phyloP scores from a whole-genome alignment of 2,329 filamentous ascomycete species.

The Grosmannia serpens region DNA sequence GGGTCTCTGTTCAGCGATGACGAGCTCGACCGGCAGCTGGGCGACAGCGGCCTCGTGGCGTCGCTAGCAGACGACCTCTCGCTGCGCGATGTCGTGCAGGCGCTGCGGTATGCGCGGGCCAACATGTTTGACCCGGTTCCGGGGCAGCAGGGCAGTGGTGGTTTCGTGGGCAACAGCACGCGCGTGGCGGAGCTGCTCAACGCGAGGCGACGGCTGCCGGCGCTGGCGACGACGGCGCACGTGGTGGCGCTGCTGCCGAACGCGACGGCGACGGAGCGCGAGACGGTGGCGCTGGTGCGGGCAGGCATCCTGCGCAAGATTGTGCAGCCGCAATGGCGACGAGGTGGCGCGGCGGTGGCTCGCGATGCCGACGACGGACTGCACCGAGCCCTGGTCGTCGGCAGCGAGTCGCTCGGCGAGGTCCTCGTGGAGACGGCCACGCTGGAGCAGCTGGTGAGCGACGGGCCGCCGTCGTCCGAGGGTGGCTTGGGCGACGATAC shows the following conservation, averaged over 20 bases:
- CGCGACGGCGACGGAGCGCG: slow-evolving; percentile 55
- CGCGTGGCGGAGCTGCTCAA: slow-evolving; percentile 53
- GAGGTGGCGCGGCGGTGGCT: slow-evolving; percentile 15
- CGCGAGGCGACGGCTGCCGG: slow-evolving; percentile 46
- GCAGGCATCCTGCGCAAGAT: slow-evolving; percentile 49
- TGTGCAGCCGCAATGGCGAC: slow-evolving; percentile 42
- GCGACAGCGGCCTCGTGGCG: slow-evolving; percentile 46
- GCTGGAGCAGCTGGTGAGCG: slow-evolving; percentile 36
- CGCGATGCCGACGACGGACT: slow-evolving; percentile 35
- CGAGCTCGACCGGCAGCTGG: slow-evolving; percentile 25
- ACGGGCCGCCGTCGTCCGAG: slow-evolving; percentile 12
- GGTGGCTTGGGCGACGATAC: slow-evolving; percentile 27
- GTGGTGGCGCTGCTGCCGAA: slow-evolving; percentile 50
- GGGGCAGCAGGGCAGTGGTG: slow-evolving; percentile 25
- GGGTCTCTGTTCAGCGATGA: background rate
- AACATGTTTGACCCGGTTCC: slow-evolving; percentile 57
- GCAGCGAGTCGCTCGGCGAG: slow-evolving; percentile 31
- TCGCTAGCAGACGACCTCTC: slow-evolving; percentile 43
- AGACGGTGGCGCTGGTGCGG: slow-evolving; percentile 48
- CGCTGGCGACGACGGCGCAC: slow-evolving; percentile 54
- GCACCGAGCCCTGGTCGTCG: slow-evolving; percentile 3
- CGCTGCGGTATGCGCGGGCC: slow-evolving; percentile 48
- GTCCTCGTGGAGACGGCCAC: slow-evolving; percentile 48
- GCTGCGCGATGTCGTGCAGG: slow-evolving; percentile 51
- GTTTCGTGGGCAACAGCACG: slow-evolving; percentile 12